Evolutionary conservation across 2,329 filamentous ascomycete genomes (phyloP).

Genomic region (Penicillium sp.): DNA sequence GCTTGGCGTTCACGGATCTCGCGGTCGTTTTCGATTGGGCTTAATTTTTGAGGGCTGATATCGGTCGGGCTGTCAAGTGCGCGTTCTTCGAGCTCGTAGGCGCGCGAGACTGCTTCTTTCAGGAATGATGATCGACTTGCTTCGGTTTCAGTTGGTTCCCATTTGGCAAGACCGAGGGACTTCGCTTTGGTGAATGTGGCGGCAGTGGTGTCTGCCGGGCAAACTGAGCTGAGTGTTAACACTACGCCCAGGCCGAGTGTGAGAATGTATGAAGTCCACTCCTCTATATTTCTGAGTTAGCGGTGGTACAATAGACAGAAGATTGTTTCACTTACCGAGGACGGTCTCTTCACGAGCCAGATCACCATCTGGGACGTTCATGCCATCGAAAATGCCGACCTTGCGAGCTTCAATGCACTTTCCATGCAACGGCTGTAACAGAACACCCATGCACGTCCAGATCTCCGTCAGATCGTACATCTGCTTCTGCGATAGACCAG

Average conservation of each 20-base stretch:
- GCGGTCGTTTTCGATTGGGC: slow-evolving; percentile 12
- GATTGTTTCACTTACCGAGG: slow-evolving; percentile 44
- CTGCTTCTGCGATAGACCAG: slow-evolving; percentile 54
- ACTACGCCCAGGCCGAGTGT: slow-evolving; percentile 58
- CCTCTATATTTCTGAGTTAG: slow-evolving; percentile 43
- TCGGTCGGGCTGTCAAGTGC: background rate
- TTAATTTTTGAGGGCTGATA: slow-evolving; percentile 11
- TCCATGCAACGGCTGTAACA: slow-evolving; percentile 56
- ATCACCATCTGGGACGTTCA: slow-evolving; percentile 47
- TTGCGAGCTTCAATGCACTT: slow-evolving; percentile 54
- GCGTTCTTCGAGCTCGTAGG: slow-evolving; percentile 51
- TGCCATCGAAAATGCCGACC: slow-evolving; percentile 56
- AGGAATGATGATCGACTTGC: slow-evolving; percentile 56
- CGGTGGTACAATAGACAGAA: background rate
- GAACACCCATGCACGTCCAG: slow-evolving; percentile 58
- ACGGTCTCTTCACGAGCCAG: slow-evolving; percentile 48
- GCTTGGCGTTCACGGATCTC: slow-evolving; percentile 29
- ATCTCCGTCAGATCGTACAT: slow-evolving; percentile 64
- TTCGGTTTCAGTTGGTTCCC: slow-evolving; percentile 49
- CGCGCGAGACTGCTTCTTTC: slow-evolving; percentile 58
- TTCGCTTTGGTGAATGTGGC: slow-evolving; percentile 53
- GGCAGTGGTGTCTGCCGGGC: slow-evolving; percentile 37
- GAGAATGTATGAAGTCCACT: slow-evolving; percentile 60
- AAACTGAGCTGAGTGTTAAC: slow-evolving; percentile 49
- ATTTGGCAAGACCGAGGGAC: slow-evolving; percentile 55